A percentile compares a stretch with the other conserved stretches of the same genome.
phyloP scores from a whole-genome alignment of 176 grass and related monocot species.

The bread wheat (Triticum aestivum) region DNA sequence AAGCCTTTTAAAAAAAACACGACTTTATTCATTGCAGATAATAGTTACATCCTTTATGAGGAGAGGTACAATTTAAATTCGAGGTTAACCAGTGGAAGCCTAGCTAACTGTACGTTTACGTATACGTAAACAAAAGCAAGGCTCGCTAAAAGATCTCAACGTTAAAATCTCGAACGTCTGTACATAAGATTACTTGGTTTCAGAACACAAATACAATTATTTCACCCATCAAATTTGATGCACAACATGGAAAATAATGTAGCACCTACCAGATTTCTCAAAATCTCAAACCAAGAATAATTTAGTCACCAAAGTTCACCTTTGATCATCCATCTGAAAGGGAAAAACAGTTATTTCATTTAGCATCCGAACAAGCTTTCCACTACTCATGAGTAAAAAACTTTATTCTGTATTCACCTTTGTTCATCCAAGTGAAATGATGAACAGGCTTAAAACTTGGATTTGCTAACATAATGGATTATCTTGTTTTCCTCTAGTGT shows the following conservation, averaged over 20 bases:
- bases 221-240: constrained; percentile 2
- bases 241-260: not conserved
- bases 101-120: no score
- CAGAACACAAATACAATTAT: not conserved
- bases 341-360: no score
- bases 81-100: no score
- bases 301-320: constrained; percentile 39
- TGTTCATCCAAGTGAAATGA: not conserved
- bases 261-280: not conserved
- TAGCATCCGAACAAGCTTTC: no score
- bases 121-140: no score
- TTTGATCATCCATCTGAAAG: constrained; percentile 43
- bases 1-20: no score
- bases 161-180: not conserved
- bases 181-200: not conserved
- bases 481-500: no score
- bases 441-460: not conserved
- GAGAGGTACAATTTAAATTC: no score
- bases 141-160: not conserved
- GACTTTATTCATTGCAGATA: no score
- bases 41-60: no score
- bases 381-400: no score
- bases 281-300: not conserved
- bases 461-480: no score
- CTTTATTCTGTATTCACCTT: not conserved